A percentile compares a stretch with the other conserved stretches of the same genome.
Evolutionary conservation across 768 basidiomycete species (phyloP).

Genomic region (Lyophyllum semitale): DNA sequence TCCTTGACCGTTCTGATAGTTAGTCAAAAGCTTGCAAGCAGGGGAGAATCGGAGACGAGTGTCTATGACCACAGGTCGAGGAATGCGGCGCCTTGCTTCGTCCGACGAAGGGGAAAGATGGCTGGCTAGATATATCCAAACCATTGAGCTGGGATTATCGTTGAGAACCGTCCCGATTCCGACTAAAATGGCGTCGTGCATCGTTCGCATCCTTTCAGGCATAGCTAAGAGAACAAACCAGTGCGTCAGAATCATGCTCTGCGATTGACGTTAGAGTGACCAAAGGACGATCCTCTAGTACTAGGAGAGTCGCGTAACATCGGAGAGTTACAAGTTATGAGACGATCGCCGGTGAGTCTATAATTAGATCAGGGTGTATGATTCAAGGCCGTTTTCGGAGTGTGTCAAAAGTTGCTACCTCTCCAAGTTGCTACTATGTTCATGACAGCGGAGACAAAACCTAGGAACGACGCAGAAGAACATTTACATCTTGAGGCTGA

Average conservation of each 20-base stretch:
- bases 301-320: slow-evolving; percentile 15
- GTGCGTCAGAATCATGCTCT: slow-evolving; percentile 94
- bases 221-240: slow-evolving; percentile 52
- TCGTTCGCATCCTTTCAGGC: slow-evolving; percentile 73
- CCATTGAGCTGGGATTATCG: slow-evolving; percentile 96
- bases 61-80: slow-evolving; percentile 87
- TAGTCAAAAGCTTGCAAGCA: slow-evolving; percentile 69
- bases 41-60: slow-evolving; percentile 64
- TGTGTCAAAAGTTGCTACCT: too few relatives aligned
- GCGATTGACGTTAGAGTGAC: slow-evolving; percentile 82
- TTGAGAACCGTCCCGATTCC: slow-evolving; percentile 89
- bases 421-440: too few relatives aligned
- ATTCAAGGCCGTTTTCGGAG: too few relatives aligned
- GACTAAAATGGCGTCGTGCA: slow-evolving; percentile 92
- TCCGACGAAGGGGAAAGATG: slow-evolving; percentile 48
- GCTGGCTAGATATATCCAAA: slow-evolving; percentile 54
- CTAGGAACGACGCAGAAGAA: slow-evolving; percentile 12
- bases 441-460: slow-evolving; percentile 13
- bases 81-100: slow-evolving; percentile 46
- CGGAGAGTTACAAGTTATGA: slow-evolving; percentile 8
- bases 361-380: neutral
- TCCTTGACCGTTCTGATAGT: slow-evolving; percentile 59
- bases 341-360: neutral
- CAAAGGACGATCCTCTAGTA: slow-evolving; percentile 42
- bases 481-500: slow-evolving; percentile 9